Conservation (phyloP, 2,329 filamentous ascomycete genomes). For the Nemania sp. region DNA sequence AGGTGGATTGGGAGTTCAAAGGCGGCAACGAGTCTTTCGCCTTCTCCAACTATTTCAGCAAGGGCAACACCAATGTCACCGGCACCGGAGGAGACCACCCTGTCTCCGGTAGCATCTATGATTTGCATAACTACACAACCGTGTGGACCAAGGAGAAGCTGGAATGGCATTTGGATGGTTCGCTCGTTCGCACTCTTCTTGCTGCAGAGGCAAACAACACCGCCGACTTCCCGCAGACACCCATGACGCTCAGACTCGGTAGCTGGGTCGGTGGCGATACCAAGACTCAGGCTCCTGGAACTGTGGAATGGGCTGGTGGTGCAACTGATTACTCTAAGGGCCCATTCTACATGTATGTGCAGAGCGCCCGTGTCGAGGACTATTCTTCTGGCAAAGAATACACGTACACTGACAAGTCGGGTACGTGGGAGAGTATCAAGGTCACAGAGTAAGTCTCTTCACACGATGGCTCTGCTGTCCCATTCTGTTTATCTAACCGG, state of each 20-base stretch:
- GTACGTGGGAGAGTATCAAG: slow-evolving; percentile 74
- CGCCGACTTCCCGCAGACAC: slow-evolving; percentile 79
- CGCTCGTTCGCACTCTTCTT: slow-evolving; percentile 71
- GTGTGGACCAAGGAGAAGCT: slow-evolving; percentile 76
- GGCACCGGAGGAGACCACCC: slow-evolving; percentile 70
- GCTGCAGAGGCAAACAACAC: slow-evolving; percentile 72
- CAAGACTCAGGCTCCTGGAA: slow-evolving; percentile 61
- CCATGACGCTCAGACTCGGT: slow-evolving; percentile 76
- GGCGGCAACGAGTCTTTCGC: slow-evolving; percentile 73
- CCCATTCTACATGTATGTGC: slow-evolving; percentile 81
- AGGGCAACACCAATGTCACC: slow-evolving; percentile 73
- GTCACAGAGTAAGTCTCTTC: slow-evolving; percentile 61
- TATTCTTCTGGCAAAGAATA: slow-evolving; percentile 75
- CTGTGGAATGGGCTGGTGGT: slow-evolving; percentile 78
- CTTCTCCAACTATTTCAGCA: slow-evolving; percentile 83
- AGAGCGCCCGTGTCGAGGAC: slow-evolving; percentile 67
- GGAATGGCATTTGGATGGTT: slow-evolving; percentile 77
- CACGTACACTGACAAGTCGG: slow-evolving; percentile 70
- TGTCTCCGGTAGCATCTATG: slow-evolving; percentile 66
- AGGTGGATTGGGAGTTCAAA: slow-evolving; percentile 89
- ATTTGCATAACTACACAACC: slow-evolving; percentile 81
- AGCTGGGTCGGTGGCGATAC: slow-evolving; percentile 75
- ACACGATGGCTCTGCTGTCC: not conserved
- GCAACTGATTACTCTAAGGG: slow-evolving; percentile 72
- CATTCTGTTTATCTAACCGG: slow-evolving; percentile 7